phyloP scores from a whole-genome alignment of 352 stramenopile genomes.

The Blastocystis sp. region DNA sequence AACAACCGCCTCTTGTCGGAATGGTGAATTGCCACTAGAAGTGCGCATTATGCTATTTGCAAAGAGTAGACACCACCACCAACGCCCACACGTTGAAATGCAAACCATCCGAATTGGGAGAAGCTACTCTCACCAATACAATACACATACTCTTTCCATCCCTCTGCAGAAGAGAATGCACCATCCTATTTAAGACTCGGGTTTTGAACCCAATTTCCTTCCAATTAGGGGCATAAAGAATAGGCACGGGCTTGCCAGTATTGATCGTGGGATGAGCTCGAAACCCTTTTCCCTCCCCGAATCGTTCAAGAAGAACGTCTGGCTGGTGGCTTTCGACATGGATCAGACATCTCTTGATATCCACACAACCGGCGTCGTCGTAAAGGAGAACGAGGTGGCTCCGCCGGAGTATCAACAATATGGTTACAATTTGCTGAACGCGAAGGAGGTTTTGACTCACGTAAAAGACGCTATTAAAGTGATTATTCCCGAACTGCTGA shows the following conservation, averaged over 20 bases:
- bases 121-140: too few relatives aligned
- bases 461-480: slow-evolving; percentile 62
- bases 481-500: slow-evolving; percentile 52
- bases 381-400: slow-evolving; percentile 28
- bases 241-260: not conserved
- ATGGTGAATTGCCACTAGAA: too few relatives aligned
- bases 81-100: too few relatives aligned
- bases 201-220: too few relatives aligned
- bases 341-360: slow-evolving; percentile 59
- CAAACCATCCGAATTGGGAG: too few relatives aligned
- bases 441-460: slow-evolving; percentile 45
- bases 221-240: not conserved
- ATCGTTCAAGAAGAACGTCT: slow-evolving; percentile 52
- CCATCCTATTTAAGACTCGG: too few relatives aligned
- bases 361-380: slow-evolving; percentile 40
- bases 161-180: too few relatives aligned
- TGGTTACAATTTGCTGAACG: slow-evolving; percentile 17
- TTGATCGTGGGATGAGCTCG: not conserved
- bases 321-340: slow-evolving; percentile 63
- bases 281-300: not conserved
- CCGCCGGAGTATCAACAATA: not conserved
- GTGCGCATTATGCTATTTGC: too few relatives aligned
- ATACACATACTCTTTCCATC: too few relatives aligned
- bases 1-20: too few relatives aligned
- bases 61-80: too few relatives aligned